Base-by-base conservation (phyloP, 768 basidiomycete genomes). In the Termitomyces sp. region DNA sequence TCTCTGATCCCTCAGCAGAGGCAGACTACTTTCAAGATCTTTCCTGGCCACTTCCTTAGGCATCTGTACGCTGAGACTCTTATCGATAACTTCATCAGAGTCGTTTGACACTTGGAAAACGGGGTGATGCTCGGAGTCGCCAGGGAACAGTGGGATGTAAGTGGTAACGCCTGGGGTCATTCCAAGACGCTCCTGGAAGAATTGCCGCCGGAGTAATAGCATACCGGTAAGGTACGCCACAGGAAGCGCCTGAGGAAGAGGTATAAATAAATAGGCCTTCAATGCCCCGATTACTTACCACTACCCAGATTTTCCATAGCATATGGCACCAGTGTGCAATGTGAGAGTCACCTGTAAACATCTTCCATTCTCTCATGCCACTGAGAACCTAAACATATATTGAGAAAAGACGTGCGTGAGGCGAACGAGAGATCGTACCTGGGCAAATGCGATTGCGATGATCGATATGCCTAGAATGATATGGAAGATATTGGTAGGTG, bases 401-500 rank as follows among this genome's bases (percentile, higher is more conserved):
- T 53, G 45, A 17, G 5, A 34, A 25, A 54, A 20, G 59, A 34
- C 5, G 20, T 37, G 11, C 53, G 42, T 17, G 12, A 17, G 5
- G 5, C 43, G 6, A 12, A 15, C 7, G 11, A 25, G 46, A 37
- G 54, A 42, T n/a, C 40, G 15, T 48, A 82, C 84, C 75, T 85
- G 81, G 65, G 77, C 77, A 68, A 84, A 83, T 11, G 86, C 79
- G 3, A 84, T 65, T 3, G 67, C 72, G 57, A 89, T 75, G 57
- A 83, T 74, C 1, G 70, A 66, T 34, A 87, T 62, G 0, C 87
- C 88, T 0, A 86, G 65, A 9, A 73, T 65, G 47, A 84, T 81
- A 64, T 90, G 88, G 8, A 83, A 49, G 63, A 86, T 77, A 67
- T 89, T 87, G 1, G 74, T 74, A 15, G 80, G 79, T 25, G 83